Evolutionary conservation across 1,284 basidiomycete genomes (phyloP), one percentile per base, ranked within the genome.

Genomic region (Amylostereum areolatum): DNA sequence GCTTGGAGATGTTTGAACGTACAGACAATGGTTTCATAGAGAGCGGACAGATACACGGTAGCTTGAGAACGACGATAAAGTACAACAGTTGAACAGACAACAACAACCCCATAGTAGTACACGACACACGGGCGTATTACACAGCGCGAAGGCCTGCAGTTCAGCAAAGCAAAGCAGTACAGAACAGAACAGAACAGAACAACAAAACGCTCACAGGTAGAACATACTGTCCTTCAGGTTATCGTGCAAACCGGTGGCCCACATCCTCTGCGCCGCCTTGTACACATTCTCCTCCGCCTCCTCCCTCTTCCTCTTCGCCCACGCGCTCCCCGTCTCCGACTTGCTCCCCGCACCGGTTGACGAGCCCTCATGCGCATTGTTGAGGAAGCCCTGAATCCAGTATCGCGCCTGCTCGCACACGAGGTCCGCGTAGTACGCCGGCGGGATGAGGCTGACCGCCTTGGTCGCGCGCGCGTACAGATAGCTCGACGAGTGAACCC

Each of bases 361-460:
- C 45, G 51, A 45, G 0, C 62, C 59, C 31, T 57, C 33, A 61
- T 51, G 57, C 62, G 52, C 44, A 59, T 60, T 69, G 34, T 66
- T 69, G 31, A 61, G 63, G 50, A 86, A 80, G 1, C 81, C 77
- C 53, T 85, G 84, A 40, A 89, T 56, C 58, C 87, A 89, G 59
- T 71, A 82, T 33, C 86, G 66, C 0, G 81, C 87, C 7, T 85
- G 70, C 64, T 89, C 85, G 62, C 85, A 89, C 1, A 85, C 86
- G 44, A 89, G 66, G 63, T 89, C 85, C 11, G 85, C 83, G 55
- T 87, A 87, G 60, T 88, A 88, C 0, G 85, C 86, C 0, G 86
- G 75, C 0, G 87, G 87, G 5, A 87, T 73, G 27, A 89, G 67
- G 59, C 84, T 87, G 46, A 90, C 87, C 0, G 85, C 82, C 61